These are phyloP conservation scores for Phanerochaete sordida DNA, from an alignment of 768 basidiomycete species.

Conservation along the genomic window DNA sequence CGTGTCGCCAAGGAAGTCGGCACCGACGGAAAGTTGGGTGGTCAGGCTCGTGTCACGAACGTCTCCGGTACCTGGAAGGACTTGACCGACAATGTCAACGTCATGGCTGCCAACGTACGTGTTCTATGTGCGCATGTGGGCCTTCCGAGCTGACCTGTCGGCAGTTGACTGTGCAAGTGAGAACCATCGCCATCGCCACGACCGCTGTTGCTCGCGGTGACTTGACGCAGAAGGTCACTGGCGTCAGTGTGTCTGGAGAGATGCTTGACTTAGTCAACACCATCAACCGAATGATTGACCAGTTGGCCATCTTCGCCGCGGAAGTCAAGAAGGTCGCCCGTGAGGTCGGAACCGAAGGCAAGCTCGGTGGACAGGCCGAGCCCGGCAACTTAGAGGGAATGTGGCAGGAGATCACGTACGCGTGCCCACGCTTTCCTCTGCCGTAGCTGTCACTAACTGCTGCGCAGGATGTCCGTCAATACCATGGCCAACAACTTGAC, in stretches of 20 bases:
- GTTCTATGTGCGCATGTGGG: not conserved
- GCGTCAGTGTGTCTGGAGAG: conserved; percentile 92
- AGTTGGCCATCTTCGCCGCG: conserved; percentile 64
- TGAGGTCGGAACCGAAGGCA: conserved; percentile 98
- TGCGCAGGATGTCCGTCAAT: conserved; percentile 72
- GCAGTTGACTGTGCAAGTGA: conserved; percentile 88
- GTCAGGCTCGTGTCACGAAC: conserved; percentile 89
- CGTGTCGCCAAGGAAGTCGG: conserved; percentile 96
- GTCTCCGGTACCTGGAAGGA: conserved; percentile 98
- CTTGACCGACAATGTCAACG: conserved; percentile 92
- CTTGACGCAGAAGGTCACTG: conserved; percentile 88
- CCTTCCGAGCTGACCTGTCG: conserved; percentile 2
- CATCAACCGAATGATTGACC: conserved; percentile 87
- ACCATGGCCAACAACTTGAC: conserved; percentile 96
- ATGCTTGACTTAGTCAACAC: conserved; percentile 96
- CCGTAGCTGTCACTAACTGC: not conserved
- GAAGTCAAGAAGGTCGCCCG: conserved; percentile 94
- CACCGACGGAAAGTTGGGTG: conserved; percentile 92
- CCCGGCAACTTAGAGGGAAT: conserved; percentile 96
- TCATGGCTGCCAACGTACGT: conserved; percentile 89
- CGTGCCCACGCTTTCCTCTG: conserved; percentile 19
- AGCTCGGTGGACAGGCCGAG: conserved; percentile 95
- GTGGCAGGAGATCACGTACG: conserved; percentile 98
- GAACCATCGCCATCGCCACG: conserved; percentile 90
- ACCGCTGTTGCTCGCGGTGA: conserved; percentile 95